phyloP scores from a whole-genome alignment of 1,284 basidiomycete species.

The Ustilago trichophora region DNA sequence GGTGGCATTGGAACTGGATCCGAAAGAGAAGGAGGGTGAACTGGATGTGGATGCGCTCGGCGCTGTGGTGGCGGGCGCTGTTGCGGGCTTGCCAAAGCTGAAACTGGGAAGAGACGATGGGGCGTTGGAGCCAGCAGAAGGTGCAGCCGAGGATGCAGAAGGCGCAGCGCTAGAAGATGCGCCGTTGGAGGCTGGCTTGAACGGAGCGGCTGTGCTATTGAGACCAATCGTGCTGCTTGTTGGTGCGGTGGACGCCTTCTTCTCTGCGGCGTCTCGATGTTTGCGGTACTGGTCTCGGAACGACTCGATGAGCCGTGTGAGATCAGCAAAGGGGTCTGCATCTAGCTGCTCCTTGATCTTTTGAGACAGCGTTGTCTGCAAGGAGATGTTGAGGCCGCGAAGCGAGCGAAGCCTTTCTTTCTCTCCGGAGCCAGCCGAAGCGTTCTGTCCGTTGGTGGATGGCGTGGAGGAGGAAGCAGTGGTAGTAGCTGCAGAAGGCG shows the following conservation, averaged over 20 bases:
- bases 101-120: constrained; percentile 15
- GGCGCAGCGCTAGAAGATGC: constrained; percentile 1
- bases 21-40: constrained; percentile 34
- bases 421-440: background rate
- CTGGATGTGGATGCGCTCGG: background rate
- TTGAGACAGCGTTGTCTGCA: constrained; percentile 21
- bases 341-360: constrained; percentile 39
- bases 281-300: constrained; percentile 37
- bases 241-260: constrained; percentile 1
- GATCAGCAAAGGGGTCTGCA: constrained; percentile 37
- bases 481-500: background rate
- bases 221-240: background rate
- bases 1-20: constrained; percentile 4
- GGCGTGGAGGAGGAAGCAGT: background rate
- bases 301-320: constrained; percentile 18
- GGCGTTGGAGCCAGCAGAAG: constrained; percentile 3
- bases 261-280: constrained; percentile 17
- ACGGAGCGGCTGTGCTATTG: constrained; percentile 7
- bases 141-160: background rate
- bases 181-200: constrained; percentile 25
- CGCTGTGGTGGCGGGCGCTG: background rate
- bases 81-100: constrained; percentile 31
- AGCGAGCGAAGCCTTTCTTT: constrained; percentile 32
- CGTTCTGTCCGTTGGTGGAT: background rate
- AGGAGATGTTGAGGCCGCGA: constrained; percentile 33